Evolutionary conservation across 2,329 filamentous ascomycete species (phyloP).

Genomic region (Xylariaceae sp.): DNA sequence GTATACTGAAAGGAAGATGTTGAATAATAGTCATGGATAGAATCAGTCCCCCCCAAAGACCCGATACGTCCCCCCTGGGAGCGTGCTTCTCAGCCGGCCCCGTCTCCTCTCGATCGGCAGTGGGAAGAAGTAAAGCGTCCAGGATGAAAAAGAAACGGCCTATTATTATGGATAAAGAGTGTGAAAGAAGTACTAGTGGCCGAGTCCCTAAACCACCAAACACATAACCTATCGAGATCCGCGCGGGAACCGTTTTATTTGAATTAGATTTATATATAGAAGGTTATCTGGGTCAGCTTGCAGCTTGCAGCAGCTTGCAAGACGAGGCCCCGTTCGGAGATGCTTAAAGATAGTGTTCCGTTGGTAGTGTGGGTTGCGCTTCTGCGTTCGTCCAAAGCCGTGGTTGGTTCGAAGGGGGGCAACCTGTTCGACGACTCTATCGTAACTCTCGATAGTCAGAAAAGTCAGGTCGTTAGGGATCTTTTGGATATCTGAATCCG

Average conservation of each 20-base stretch:
- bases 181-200: neutral
- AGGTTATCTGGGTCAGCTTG: neutral
- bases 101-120: neutral
- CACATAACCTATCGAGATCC: neutral
- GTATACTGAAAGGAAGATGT: neutral
- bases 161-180: neutral
- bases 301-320: neutral
- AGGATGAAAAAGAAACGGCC: neutral
- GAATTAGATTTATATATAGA: neutral
- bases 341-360: neutral
- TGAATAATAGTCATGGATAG: neutral
- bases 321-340: neutral
- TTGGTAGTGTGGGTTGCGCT: neutral
- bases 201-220: neutral
- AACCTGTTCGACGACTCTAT: neutral
- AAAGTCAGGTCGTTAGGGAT: neutral
- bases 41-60: constrained; percentile 7
- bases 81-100: neutral
- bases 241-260: neutral
- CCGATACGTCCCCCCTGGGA: neutral
- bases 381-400: neutral
- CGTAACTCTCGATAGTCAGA: neutral
- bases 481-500: neutral
- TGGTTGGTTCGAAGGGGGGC: neutral
- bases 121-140: neutral